Base-by-base conservation (phyloP, 2,329 filamentous ascomycete species). In the Hymenoscyphus albidus region DNA sequence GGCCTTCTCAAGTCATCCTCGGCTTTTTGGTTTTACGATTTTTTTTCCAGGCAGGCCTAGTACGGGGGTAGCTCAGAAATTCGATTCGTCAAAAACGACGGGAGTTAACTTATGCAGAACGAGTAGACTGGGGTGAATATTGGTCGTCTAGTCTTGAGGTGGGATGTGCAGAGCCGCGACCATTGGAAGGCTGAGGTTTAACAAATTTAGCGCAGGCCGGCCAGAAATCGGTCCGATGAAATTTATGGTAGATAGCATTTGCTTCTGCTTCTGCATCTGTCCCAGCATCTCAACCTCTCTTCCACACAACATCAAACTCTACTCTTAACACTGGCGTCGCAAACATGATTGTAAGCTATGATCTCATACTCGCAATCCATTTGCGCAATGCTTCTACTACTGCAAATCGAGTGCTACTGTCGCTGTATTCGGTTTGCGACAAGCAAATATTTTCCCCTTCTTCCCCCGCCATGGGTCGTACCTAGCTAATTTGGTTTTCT, bases 1-100 rank as follows among this genome's bases (percentile, higher is more conserved):
- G 60, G 63, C 63, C 58, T 59, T 65, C 68, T 75, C 73, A 75
- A 72, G 69, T 74, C 74, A 75, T 75, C 35, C 35, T 35, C 35
- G 35, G 35, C 6, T 65, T 66, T 74, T 58, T 62, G 58, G 57
- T n/a, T 40, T 40, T 9, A 5, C 32, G 22, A 12, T 44, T 51
- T 9, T 31, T 13, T 12, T 14, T 35, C 40, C 27, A 54, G 22
- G 13, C 40, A 39, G 27, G 31, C 22, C 16, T 22, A 16, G 16
- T 10, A 9, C n/a, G 31, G 59, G 32, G 5, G n/a, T 16, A 56
- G 56, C 32, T 35, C 10, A 9, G 51, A 44, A 57, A 16, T 39
- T 18, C 31, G 5, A 51, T 32, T 3, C 18, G 40, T 39, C 14
- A 42, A 32, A 42, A 7, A 31, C 35, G 9, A 12, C 10, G 18